These are phyloP conservation scores for Rhazya stricta DNA, from an alignment of 257 asterid genomes.

Conservation along the genomic window DNA sequence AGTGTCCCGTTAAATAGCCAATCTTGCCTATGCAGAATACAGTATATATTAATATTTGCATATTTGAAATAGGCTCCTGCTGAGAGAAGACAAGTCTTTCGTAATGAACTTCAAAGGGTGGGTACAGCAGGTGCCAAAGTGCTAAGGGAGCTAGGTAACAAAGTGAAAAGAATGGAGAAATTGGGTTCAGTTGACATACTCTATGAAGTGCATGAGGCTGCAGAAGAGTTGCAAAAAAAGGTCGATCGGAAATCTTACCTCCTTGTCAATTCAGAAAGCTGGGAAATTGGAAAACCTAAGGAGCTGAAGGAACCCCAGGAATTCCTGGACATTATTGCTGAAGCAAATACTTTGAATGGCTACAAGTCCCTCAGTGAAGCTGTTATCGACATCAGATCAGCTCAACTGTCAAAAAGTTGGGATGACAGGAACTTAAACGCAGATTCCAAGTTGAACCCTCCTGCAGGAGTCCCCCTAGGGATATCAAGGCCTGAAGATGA, in stretches of 20 bases:
- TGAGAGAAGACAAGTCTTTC: conserved; percentile 60
- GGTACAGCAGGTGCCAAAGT: conserved; percentile 53
- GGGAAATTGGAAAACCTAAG: conserved; percentile 47
- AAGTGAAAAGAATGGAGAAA: conserved; percentile 63
- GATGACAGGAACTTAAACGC: conserved; percentile 26
- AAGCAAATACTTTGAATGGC: conserved; percentile 16
- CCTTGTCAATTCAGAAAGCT: conserved; percentile 56
- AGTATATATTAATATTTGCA: not conserved
- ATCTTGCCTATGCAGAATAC: not conserved
- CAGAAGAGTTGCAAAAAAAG: conserved; percentile 40
- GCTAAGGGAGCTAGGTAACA: conserved; percentile 51
- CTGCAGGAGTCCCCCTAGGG: conserved; percentile 14
- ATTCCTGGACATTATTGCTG: conserved; percentile 21
- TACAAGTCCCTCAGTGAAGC: conserved; percentile 44
- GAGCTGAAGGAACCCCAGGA: conserved; percentile 32
- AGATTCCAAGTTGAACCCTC: conserved; percentile 3
- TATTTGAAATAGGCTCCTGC: conserved; percentile 50
- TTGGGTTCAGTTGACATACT: conserved; percentile 31
- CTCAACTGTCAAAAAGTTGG: conserved; percentile 34
- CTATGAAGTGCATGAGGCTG: conserved; percentile 44
- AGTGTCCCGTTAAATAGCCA: not conserved
- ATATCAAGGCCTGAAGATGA: conserved; percentile 28
- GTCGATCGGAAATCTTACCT: conserved; percentile 59
- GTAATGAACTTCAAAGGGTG: conserved; percentile 53
- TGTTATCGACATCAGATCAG: conserved; percentile 29